These are phyloP conservation scores for Cryomyces antarcticus DNA, from an alignment of 495 filamentous ascomycete species.

Conservation along the genomic window DNA sequence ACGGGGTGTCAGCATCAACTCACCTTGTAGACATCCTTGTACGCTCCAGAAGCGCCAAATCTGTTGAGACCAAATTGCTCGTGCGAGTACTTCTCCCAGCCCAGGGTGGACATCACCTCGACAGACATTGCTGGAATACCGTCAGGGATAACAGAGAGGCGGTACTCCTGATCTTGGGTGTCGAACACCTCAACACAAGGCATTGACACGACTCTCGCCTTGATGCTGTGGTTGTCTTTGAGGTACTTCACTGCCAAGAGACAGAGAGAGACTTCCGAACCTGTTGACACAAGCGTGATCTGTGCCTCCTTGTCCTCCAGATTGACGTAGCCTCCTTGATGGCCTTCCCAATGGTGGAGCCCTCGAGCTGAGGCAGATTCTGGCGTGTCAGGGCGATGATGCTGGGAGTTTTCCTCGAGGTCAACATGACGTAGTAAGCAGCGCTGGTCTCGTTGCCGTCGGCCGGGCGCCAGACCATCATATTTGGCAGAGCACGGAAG, in stretches of 20 bases:
- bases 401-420: conserved; percentile 72
- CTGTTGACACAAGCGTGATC: conserved; percentile 83
- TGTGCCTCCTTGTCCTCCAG: conserved; percentile 68
- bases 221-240: conserved; percentile 70
- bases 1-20: conserved; percentile 9
- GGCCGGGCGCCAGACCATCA: conserved; percentile 98
- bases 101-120: conserved; percentile 82
- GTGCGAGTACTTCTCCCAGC: conserved; percentile 96
- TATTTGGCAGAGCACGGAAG: conserved; percentile 97
- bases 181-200: conserved; percentile 98
- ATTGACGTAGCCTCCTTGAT: conserved; percentile 84
- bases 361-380: conserved; percentile 95
- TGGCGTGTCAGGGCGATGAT: conserved; percentile 92
- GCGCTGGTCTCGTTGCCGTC: conserved; percentile 97
- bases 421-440: conserved; percentile 91
- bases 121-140: conserved; percentile 85
- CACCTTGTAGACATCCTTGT: conserved; percentile 95
- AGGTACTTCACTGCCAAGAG: conserved; percentile 81
- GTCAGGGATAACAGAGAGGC: conserved; percentile 74
- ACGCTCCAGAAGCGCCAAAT: conserved; percentile 89
- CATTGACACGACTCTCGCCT: conserved; percentile 83
- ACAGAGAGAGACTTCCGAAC: conserved; percentile 87
- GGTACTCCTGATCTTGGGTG: conserved; percentile 81
- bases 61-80: conserved; percentile 98
- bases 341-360: conserved; percentile 65